Percentiles rank a stretch among this genome's conserved stretches.
phyloP scores from a whole-genome alignment of 352 stramenopile genomes.

The Blastocystis sp. region DNA sequence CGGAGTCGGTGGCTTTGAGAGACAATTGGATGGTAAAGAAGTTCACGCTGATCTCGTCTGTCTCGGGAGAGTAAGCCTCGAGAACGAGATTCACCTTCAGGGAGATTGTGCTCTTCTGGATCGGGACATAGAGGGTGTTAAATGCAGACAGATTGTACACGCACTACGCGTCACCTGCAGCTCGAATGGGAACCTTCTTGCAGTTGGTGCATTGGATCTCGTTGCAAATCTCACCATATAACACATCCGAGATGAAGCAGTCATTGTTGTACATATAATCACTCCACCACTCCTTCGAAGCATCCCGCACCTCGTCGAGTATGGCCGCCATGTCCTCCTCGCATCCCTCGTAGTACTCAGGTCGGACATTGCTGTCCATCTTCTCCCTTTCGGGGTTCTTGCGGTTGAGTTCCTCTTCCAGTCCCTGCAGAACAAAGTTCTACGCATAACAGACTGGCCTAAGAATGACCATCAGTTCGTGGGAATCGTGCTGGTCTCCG shows the following conservation, averaged over 20 bases:
- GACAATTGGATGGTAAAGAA: slow-evolving; percentile 47
- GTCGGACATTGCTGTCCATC: slow-evolving; percentile 50
- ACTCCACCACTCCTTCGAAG: slow-evolving; percentile 44
- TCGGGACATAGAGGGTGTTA: slow-evolving; percentile 53
- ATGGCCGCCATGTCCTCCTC: neutral
- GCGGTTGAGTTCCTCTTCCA: slow-evolving; percentile 61
- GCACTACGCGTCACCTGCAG: neutral
- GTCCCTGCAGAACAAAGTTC: slow-evolving; percentile 61
- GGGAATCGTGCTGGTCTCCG: slow-evolving; percentile 63
- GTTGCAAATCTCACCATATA: slow-evolving; percentile 67
- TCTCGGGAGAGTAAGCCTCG: neutral
- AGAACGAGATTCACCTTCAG: slow-evolving; percentile 36
- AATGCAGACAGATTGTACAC: slow-evolving; percentile 48
- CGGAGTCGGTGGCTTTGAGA: slow-evolving; percentile 11
- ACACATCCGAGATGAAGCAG: slow-evolving; percentile 44
- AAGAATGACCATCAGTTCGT: slow-evolving; percentile 49
- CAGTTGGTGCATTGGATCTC: slow-evolving; percentile 52
- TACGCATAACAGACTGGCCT: slow-evolving; percentile 7
- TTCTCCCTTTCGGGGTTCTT: neutral
- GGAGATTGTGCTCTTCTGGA: slow-evolving; percentile 10
- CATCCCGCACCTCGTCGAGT: slow-evolving; percentile 10
- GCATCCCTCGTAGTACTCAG: slow-evolving; percentile 17
- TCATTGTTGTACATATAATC: slow-evolving; percentile 18
- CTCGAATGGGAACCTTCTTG: slow-evolving; percentile 12
- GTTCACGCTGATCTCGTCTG: neutral